Conservation (phyloP, 768 basidiomycete species). For the Rhodotorula toruloides region DNA sequence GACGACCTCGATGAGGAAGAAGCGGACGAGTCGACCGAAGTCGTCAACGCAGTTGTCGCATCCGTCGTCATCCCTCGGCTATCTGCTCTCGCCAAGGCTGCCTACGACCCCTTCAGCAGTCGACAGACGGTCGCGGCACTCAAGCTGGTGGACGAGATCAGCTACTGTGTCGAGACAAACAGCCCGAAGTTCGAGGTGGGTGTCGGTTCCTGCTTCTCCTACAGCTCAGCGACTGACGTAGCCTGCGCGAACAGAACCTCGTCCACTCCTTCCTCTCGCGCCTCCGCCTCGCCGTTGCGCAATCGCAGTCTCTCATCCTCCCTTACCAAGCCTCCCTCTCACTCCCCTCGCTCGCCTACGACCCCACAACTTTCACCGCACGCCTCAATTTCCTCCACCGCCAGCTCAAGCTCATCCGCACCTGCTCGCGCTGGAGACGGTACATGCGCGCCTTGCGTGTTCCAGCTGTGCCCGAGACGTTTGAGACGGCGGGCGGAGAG, state of each 20-base stretch:
- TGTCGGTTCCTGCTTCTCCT: neutral
- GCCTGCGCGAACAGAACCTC: constrained; percentile 25
- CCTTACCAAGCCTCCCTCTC: constrained; percentile 27
- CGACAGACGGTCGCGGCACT: constrained; percentile 47
- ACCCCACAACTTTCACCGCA: constrained; percentile 46
- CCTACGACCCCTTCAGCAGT: constrained; percentile 49
- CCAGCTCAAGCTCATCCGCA: constrained; percentile 46
- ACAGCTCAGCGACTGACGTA: neutral
- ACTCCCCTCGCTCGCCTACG: constrained; percentile 45
- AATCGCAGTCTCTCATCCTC: constrained; percentile 25
- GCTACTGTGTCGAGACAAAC: constrained; percentile 47
- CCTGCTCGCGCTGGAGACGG: constrained; percentile 46
- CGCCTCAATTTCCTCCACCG: constrained; percentile 45
- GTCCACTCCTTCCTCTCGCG: constrained; percentile 32
- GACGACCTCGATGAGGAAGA: constrained; percentile 38
- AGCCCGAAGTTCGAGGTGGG: constrained; percentile 48
- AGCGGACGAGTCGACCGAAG: constrained; percentile 46
- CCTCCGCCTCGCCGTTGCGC: constrained; percentile 19
- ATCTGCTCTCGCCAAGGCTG: constrained; percentile 42
- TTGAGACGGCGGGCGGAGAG: neutral
- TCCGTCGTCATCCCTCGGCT: constrained; percentile 47
- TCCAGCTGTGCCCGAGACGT: constrained; percentile 1
- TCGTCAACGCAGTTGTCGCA: constrained; percentile 48
- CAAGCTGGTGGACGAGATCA: constrained; percentile 47
- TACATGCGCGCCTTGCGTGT: constrained; percentile 37